These are phyloP conservation scores for Verticillium zaregamsianum DNA, from an alignment of 2,329 filamentous ascomycete genomes.

Conservation along the genomic window DNA sequence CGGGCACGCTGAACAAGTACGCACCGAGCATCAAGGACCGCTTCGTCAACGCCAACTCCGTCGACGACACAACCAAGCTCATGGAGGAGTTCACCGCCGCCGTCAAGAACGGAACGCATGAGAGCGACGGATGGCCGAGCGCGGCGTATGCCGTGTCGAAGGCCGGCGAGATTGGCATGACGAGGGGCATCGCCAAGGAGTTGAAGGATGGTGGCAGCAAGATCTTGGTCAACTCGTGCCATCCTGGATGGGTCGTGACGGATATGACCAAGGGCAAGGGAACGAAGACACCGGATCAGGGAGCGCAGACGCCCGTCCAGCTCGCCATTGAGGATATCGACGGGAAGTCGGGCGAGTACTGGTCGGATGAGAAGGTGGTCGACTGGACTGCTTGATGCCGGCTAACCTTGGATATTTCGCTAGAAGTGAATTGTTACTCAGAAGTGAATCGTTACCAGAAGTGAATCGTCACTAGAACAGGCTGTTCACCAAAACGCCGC, in stretches of 20 bases:
- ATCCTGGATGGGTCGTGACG: slow-evolving; percentile 40
- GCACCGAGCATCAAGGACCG: slow-evolving; percentile 33
- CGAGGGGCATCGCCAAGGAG: slow-evolving; percentile 29
- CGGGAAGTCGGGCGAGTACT: slow-evolving; percentile 30
- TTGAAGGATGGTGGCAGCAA: slow-evolving; percentile 20
- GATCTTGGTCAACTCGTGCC: slow-evolving; percentile 32
- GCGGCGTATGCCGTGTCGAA: slow-evolving; percentile 45
- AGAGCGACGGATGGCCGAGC: slow-evolving; percentile 42
- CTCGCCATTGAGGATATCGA: slow-evolving; percentile 35
- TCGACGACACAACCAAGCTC: slow-evolving; percentile 37
- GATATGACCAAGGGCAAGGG: slow-evolving; percentile 39
- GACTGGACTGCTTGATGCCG: slow-evolving; percentile 20
- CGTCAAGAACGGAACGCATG: slow-evolving; percentile 39
- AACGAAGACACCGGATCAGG: slow-evolving; percentile 34
- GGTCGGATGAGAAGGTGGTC: slow-evolving; percentile 28
- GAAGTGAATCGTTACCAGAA: neutral
- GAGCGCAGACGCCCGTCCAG: slow-evolving; percentile 37
- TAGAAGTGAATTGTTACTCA: neutral
- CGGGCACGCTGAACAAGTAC: slow-evolving; percentile 42
- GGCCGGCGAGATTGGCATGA: slow-evolving; percentile 36
- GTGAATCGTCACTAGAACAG: neutral
- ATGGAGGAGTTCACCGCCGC: slow-evolving; percentile 45
- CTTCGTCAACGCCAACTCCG: slow-evolving; percentile 34
- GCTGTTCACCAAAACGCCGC: neutral
- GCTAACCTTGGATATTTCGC: too few relatives aligned